A percentile compares a stretch with the other conserved stretches of the same genome.
These are phyloP conservation scores for Claviceps paspali DNA, from an alignment of 2,329 filamentous ascomycete genomes.

Conservation along the genomic window DNA sequence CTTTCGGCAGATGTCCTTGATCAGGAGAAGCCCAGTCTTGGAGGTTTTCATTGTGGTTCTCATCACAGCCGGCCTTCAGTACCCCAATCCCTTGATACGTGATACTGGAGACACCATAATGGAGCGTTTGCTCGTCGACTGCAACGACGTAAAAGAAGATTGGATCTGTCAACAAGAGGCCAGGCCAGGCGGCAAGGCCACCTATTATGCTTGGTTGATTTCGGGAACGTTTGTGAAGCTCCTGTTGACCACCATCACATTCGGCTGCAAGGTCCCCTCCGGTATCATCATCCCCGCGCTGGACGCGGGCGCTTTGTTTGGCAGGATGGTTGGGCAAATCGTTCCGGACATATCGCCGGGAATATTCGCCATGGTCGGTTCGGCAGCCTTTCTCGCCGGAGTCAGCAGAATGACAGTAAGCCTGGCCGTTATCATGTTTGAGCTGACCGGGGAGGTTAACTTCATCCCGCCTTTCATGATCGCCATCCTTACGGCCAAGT, in stretches of 20 bases:
- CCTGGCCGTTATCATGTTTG: constrained; percentile 46
- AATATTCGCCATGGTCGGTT: constrained; percentile 46
- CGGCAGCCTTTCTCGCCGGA: constrained; percentile 42
- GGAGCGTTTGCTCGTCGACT: constrained; percentile 41
- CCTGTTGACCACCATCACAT: constrained; percentile 40
- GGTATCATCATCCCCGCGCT: constrained; percentile 46
- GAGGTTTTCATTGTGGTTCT: constrained; percentile 39
- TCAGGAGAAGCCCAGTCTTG: constrained; percentile 39
- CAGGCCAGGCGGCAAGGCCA: constrained; percentile 13
- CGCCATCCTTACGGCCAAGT: constrained; percentile 43
- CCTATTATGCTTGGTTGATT: constrained; percentile 34
- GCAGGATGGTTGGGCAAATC: constrained; percentile 31
- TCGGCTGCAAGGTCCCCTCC: constrained; percentile 43
- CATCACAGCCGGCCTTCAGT: constrained; percentile 37
- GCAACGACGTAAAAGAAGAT: constrained; percentile 19
- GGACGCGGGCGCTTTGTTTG: constrained; percentile 41
- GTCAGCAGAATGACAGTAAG: constrained; percentile 44
- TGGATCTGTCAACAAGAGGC: constrained; percentile 38
- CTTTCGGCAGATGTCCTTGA: constrained; percentile 35
- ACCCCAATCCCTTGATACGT: constrained; percentile 37
- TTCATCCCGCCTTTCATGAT: constrained; percentile 44
- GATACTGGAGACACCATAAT: constrained; percentile 41
- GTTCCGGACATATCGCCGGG: constrained; percentile 32
- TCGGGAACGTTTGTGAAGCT: constrained; percentile 40
- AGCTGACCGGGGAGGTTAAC: constrained; percentile 41